Base-by-base conservation (phyloP, 139 green algal species). In the Chlorella vulgaris region DNA sequence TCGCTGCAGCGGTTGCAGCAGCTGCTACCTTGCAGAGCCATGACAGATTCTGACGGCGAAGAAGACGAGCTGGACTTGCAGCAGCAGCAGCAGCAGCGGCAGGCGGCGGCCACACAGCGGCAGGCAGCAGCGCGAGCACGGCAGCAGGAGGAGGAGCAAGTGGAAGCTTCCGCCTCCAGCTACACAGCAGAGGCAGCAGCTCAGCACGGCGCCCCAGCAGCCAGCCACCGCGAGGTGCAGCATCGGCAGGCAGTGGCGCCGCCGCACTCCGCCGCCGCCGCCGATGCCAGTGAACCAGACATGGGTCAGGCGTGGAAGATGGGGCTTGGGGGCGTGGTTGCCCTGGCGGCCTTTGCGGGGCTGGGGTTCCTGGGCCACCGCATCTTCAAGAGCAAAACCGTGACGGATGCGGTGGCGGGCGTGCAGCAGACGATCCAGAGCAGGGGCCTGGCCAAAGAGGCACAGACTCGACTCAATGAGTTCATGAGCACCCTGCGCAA, bases 401-500 rank as follows among this genome's bases (percentile, higher is more conserved):
- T 79, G 43, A 69, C 73, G 1, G 58, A 67, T 21, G 73, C 73
- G 7, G 73, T 79, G 15, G 31, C 73, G 4, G 62, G 62, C 26
- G 73, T 79, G 51, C 73, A 79, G 73, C 73, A 93, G 89, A 89
- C 50, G 8, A 86, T 90, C 71, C 77, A 91, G 40, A 55, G 89
- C 29, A 91, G 91, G 85, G 66, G 83, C 60, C 85, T 97, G 66
- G 89, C 93, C 67, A 82, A 81, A 8, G 92, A 97, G 50, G 87
- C 90, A 0, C 75, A 87, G 63, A 62, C 70, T 35, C 89, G 93
- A 28, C 85, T 98, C 28, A 93, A 95, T 80, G 90, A 94, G 40
- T 90, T 97, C 81, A 92, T 92, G 36, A 85, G 90, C 69, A 76
- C 90, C 55, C 78, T 98, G 19, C 86, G 92, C 7, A 92, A 89